Evolutionary conservation across 2,329 filamentous ascomycete species (phyloP).

Genomic region (Penicillium sp.): DNA sequence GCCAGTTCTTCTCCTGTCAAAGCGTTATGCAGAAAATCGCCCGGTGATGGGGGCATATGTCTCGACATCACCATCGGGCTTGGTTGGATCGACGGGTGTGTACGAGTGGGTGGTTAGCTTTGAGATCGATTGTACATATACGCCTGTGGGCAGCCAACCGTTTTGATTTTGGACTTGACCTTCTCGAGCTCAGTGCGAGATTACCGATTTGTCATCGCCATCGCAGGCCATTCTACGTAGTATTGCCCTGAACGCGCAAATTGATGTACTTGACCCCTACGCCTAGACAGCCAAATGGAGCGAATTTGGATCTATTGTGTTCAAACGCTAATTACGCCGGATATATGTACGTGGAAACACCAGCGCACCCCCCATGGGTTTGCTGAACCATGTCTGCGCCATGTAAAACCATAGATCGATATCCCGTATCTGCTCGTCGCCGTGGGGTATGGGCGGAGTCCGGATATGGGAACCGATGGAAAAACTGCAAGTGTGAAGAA

Average conservation of each 20-base stretch:
- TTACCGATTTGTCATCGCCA: background rate
- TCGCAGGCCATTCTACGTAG: background rate
- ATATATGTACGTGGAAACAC: constrained; percentile 25
- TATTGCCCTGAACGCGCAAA: background rate
- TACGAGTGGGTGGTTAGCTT: constrained; percentile 18
- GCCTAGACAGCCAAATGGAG: background rate
- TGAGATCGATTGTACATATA: constrained; percentile 33
- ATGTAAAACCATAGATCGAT: constrained; percentile 13
- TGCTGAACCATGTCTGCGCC: background rate
- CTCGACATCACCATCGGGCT: constrained; percentile 1
- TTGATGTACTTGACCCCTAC: background rate
- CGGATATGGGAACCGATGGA: background rate
- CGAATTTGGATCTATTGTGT: constrained; percentile 24
- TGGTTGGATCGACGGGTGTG: constrained; percentile 14
- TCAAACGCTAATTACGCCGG: constrained; percentile 35
- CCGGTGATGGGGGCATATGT: background rate
- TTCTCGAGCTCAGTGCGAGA: background rate
- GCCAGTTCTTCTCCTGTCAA: constrained; percentile 17
- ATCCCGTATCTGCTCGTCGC: constrained; percentile 7
- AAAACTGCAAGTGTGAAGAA: background rate
- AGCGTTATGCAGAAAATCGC: constrained; percentile 8
- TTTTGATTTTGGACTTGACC: constrained; percentile 17
- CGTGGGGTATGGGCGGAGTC: background rate
- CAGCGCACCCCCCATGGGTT: constrained; percentile 4
- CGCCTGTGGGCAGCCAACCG: constrained; percentile 19